Evolutionary conservation across 2,329 filamentous ascomycete species (phyloP).

Genomic region (Xylaria sp.): DNA sequence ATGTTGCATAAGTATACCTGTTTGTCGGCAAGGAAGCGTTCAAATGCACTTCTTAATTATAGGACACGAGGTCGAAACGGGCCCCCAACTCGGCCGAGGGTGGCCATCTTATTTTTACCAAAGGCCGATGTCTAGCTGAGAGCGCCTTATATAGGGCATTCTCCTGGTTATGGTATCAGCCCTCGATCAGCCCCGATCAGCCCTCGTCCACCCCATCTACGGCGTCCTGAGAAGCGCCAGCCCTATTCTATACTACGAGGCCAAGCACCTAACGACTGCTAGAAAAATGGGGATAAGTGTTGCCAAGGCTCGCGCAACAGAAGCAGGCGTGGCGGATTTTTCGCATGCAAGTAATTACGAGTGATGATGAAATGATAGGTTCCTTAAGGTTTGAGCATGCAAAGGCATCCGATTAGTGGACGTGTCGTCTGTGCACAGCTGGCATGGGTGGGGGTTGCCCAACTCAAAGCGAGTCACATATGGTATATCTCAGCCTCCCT

Average conservation of each 20-base stretch:
- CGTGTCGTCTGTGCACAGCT: slow-evolving; percentile 25
- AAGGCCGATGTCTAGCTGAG: background rate
- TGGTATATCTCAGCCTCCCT: background rate
- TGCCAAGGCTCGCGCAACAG: background rate
- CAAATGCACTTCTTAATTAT: slow-evolving; percentile 17
- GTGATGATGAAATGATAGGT: background rate
- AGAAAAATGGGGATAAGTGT: background rate
- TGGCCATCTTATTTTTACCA: background rate
- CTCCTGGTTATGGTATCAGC: background rate
- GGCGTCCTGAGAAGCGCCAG: background rate
- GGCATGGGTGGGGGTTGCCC: slow-evolving; percentile 22
- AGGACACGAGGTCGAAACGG: slow-evolving; percentile 13
- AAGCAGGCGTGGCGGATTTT: background rate
- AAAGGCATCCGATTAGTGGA: background rate
- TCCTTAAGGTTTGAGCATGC: background rate
- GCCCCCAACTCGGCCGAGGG: slow-evolving; percentile 3
- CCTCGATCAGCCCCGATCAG: background rate
- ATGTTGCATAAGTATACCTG: slow-evolving; percentile 1
- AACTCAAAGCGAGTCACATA: background rate
- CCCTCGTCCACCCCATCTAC: background rate
- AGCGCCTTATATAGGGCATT: slow-evolving; percentile 3
- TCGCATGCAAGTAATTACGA: background rate
- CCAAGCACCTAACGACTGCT: background rate
- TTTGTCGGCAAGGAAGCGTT: slow-evolving; percentile 6
- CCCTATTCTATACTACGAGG: background rate